Base-by-base conservation (phyloP, 495 filamentous ascomycete species). In the Hypomontagnella monticulosa region DNA sequence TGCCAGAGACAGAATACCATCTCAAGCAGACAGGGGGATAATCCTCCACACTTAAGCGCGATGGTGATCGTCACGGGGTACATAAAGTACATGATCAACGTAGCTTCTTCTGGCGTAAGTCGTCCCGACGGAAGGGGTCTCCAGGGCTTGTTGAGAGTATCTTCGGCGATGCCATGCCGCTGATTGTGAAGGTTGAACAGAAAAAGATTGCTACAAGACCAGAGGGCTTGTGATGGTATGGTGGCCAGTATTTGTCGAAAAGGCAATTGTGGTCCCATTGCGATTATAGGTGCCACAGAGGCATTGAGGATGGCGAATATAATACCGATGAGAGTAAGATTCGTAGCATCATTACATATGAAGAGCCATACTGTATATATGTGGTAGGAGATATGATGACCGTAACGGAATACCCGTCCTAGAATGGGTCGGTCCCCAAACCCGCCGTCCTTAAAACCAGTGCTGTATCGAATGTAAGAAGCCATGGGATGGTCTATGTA, bases 101-200 rank as follows among this genome's bases (percentile, higher is more conserved):
- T 69, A 1, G 81, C 70, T 40, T 79, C 58, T 0, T 57, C 47
- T 0, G 64, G 38, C 7, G 67, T 74, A 2, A 85, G 56, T 10
- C 75, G 73, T 8, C 70, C 61, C 0, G 67, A 54, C 0, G 81
- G 82, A 3, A 86, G 62, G 1, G 81, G 79, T 1, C 83, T 73
- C 80, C 81, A 85, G 9, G 80, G 76, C 62, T 85, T 86, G 71
- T 85, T 86, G 55, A 80, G 46, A 0, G 40, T 30, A 49, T 84
- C 81, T 66, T 85, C 82, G 0, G 59, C 37, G 33, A 81, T 63
- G 5, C 78, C 75, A 15, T 70, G 75, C 6, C 77, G 75, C 60
- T 85, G 81, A 58, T 85, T 85, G 49, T 75, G 67, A n/a, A 83
- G 44, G 46, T 69, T 60, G 60, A 79, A 78, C 16, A 76, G 40